These are phyloP conservation scores for Diaporthe sp. DNA, from an alignment of 2,329 filamentous ascomycete genomes.

Conservation along the genomic window DNA sequence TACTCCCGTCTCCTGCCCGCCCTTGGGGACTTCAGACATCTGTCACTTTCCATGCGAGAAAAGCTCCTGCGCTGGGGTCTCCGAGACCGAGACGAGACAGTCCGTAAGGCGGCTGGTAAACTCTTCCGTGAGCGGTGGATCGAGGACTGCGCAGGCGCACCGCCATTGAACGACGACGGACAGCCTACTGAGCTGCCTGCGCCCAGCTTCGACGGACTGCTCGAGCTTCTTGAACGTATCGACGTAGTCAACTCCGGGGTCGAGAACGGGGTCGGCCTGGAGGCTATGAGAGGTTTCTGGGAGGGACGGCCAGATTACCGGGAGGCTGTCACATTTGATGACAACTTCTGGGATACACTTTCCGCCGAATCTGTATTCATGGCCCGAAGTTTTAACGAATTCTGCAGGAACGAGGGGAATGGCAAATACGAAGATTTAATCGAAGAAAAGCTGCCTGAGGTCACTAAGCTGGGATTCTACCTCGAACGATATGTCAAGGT, in stretches of 20 bases:
- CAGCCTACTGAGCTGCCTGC: constrained; percentile 66
- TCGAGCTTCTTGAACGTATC: constrained; percentile 93
- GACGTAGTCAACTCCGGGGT: constrained; percentile 91
- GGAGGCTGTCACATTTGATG: constrained; percentile 76
- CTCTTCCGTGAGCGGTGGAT: constrained; percentile 98
- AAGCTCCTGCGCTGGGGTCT: constrained; percentile 96
- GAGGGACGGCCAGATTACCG: constrained; percentile 87
- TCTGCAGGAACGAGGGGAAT: constrained; percentile 80
- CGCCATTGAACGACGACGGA: constrained; percentile 67
- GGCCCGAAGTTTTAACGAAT: constrained; percentile 92
- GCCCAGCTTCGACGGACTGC: constrained; percentile 82
- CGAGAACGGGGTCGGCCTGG: constrained; percentile 89
- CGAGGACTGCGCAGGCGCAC: constrained; percentile 85
- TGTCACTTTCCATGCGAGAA: constrained; percentile 93
- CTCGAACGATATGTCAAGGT: constrained; percentile 82
- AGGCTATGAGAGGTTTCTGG: constrained; percentile 98
- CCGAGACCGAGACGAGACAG: constrained; percentile 91
- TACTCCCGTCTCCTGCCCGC: constrained; percentile 90
- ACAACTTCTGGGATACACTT: constrained; percentile 83
- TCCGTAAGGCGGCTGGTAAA: constrained; percentile 89
- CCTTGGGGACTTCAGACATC: constrained; percentile 91
- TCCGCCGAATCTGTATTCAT: constrained; percentile 91
- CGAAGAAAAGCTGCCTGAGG: constrained; percentile 95
- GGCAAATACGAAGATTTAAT: constrained; percentile 79
- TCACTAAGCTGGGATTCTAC: constrained; percentile 89